These are phyloP conservation scores for Trichoderma sp. DNA, from an alignment of 2,329 filamentous ascomycete species.

Conservation along the genomic window DNA sequence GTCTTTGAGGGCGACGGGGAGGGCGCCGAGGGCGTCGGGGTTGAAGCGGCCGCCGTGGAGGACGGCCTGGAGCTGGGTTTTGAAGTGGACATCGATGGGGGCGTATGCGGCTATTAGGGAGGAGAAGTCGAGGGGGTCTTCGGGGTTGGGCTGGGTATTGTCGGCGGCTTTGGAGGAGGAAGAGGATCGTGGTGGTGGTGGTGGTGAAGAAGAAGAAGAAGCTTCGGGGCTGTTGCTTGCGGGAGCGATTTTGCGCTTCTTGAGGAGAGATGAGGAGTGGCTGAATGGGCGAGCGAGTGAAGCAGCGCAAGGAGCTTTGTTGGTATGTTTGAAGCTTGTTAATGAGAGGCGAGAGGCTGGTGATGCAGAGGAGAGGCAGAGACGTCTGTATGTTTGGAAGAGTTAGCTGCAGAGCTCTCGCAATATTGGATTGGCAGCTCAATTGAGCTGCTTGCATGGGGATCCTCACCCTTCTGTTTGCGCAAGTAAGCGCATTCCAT, in stretches of 20 bases:
- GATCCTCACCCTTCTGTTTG: constrained; percentile 34
- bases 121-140: constrained; percentile 54
- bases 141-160: constrained; percentile 40
- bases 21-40: constrained; percentile 52
- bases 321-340: not conserved
- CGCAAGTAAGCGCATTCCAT: constrained; percentile 34
- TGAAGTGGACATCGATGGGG: constrained; percentile 49
- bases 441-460: not conserved
- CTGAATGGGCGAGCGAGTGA: constrained; percentile 37
- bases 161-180: constrained; percentile 33
- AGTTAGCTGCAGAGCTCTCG: constrained; percentile 2
- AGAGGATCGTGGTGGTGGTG: constrained; percentile 27
- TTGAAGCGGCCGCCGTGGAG: constrained; percentile 56
- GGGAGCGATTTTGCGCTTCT: constrained; percentile 46
- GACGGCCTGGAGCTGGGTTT: constrained; percentile 47
- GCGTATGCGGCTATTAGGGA: constrained; percentile 51
- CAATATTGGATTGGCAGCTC: not conserved
- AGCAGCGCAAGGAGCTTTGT: not conserved
- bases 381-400: not conserved
- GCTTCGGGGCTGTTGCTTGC: constrained; percentile 38
- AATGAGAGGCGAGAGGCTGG: constrained; percentile 3
- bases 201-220: not conserved
- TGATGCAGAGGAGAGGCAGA: not conserved
- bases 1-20: constrained; percentile 47
- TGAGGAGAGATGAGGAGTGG: constrained; percentile 38